A percentile compares a stretch with the other conserved stretches of the same genome.
These are phyloP conservation scores for Dittrichia graveolens DNA, from an alignment of 129 eudicot genomes.

Conservation along the genomic window DNA sequence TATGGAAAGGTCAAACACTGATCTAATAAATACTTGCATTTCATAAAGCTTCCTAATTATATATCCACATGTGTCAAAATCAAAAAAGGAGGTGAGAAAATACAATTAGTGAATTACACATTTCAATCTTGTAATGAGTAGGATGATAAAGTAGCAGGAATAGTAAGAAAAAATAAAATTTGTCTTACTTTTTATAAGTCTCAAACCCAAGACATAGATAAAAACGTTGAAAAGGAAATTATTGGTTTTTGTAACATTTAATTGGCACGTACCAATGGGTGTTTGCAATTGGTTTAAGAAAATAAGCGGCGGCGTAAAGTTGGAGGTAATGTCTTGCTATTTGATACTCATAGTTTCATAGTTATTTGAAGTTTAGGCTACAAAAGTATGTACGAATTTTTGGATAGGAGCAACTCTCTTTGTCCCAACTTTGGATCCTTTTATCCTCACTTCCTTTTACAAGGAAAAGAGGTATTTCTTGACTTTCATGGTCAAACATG, in stretches of 20 bases:
- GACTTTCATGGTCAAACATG: conserved; percentile 15
- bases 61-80: too few relatives aligned
- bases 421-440: background rate
- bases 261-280: conserved; percentile 32
- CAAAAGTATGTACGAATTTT: background rate
- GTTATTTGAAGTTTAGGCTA: background rate
- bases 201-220: too few relatives aligned
- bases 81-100: too few relatives aligned
- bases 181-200: too few relatives aligned
- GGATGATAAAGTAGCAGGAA: too few relatives aligned
- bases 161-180: too few relatives aligned
- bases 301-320: conserved; percentile 30
- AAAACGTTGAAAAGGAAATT: too few relatives aligned
- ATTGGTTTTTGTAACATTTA: conserved; percentile 13
- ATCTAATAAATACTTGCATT: too few relatives aligned
- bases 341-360: background rate
- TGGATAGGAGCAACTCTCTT: background rate
- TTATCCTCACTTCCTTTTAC: background rate
- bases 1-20: too few relatives aligned
- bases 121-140: too few relatives aligned
- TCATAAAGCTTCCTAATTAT: too few relatives aligned
- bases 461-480: background rate
- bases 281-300: conserved; percentile 44
- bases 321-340: conserved; percentile 32
- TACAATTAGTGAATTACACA: too few relatives aligned